Conservation (phyloP, 139 green algal species). For the Monoraphidium neglectum region DNA sequence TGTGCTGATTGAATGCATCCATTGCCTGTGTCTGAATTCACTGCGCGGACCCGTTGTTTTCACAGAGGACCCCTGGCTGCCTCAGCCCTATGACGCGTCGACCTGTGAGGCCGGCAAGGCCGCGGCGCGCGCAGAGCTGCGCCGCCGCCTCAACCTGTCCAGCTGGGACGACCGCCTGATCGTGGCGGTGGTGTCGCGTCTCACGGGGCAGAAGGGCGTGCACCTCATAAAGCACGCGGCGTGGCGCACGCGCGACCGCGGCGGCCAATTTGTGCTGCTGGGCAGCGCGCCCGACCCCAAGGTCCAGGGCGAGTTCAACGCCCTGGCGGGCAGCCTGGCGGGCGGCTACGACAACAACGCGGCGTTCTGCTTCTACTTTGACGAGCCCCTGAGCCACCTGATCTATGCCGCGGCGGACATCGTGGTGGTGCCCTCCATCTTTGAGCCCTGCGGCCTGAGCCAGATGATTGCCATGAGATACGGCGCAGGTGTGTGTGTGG, state of each 20-base stretch:
- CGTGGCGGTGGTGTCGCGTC: conserved; percentile 71
- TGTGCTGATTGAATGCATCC: too few relatives aligned
- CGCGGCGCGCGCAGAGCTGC: conserved; percentile 50
- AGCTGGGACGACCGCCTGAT: conserved; percentile 61
- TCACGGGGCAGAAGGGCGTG: conserved; percentile 94
- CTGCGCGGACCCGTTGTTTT: too few relatives aligned
- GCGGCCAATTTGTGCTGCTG: conserved; percentile 97
- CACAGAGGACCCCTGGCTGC: conserved; percentile 76
- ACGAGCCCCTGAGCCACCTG: conserved; percentile 82
- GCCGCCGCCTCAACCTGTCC: conserved; percentile 66
- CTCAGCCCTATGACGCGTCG: conserved; percentile 43
- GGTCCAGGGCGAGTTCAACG: conserved; percentile 78
- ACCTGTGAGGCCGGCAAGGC: conserved; percentile 50
- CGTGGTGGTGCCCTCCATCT: conserved; percentile 96
- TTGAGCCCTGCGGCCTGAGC: conserved; percentile 89
- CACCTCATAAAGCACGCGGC: conserved; percentile 95
- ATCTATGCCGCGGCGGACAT: conserved; percentile 95
- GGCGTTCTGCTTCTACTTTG: conserved; percentile 82
- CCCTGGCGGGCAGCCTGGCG: conserved; percentile 51
- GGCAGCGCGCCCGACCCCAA: conserved; percentile 91
- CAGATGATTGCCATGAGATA: conserved; percentile 46
- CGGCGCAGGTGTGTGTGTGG: too few relatives aligned
- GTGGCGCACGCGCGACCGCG: conserved; percentile 62
- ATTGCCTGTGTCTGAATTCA: too few relatives aligned
- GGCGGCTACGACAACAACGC: conserved; percentile 50